Evolutionary conservation across 148 eudicot genomes (phyloP).

Genomic region (Camellia lanceoleosa): DNA sequence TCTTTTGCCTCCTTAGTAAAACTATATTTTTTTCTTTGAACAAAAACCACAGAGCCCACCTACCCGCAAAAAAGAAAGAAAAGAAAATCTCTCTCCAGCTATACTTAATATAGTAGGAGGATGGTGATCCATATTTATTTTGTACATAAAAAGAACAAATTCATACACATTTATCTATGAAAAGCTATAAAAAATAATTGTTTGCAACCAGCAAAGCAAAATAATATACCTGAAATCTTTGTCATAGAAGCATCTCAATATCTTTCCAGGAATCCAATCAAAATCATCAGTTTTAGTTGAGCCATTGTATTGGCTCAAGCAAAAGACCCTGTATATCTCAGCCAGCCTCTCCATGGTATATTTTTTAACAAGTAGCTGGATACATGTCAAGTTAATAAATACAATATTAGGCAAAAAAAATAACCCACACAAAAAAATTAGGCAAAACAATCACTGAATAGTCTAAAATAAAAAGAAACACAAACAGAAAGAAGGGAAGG

Average conservation of each 20-base stretch:
- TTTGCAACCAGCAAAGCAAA: not conserved
- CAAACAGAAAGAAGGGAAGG: not conserved
- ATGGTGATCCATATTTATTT: not conserved
- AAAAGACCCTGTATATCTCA: conserved; percentile 58
- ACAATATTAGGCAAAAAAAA: conserved; percentile 4
- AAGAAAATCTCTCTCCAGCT: not conserved
- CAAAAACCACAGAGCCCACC: not conserved
- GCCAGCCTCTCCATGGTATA: conserved; percentile 87
- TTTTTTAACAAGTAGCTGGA: conserved; percentile 78
- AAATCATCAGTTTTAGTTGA: conserved; percentile 36
- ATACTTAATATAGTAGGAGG: not conserved
- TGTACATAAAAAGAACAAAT: not conserved
- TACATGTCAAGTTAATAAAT: conserved; percentile 10
- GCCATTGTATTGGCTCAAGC: conserved; percentile 40
- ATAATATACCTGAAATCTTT: conserved; percentile 74
- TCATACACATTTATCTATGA: not conserved
- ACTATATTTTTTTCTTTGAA: not conserved
- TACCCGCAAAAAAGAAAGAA: not conserved
- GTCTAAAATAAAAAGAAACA: not conserved
- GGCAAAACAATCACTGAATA: not conserved
- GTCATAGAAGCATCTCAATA: conserved; percentile 83
- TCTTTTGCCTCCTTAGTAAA: not conserved
- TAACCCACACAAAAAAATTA: no score
- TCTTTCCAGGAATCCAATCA: conserved; percentile 90
- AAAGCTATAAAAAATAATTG: not conserved